Base-by-base conservation (phyloP, 2,329 filamentous ascomycete species). In the Colletotrichum cuscutae region DNA sequence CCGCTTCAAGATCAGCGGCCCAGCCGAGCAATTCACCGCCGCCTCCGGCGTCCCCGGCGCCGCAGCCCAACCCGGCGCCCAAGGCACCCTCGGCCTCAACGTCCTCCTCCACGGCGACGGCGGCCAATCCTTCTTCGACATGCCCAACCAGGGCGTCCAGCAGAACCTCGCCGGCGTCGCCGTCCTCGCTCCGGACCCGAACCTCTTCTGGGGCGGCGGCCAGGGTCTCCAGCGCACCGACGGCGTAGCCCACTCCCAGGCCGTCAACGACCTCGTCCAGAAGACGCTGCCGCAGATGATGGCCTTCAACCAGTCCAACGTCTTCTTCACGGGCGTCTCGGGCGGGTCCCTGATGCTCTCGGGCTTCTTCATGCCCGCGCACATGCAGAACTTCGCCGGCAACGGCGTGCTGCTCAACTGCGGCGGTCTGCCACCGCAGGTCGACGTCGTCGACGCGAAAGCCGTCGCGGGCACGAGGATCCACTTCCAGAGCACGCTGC, bases 101-200 rank as follows among this genome's bases (percentile, higher is more conserved):
- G 86, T 91, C 15, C 84, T 91, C 46, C 84, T 91, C 4, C 89
- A 91, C 77, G 89, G 89, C 62, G 89, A 91, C 77, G 89, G 89
- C 54, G 89, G 89, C 7, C 86, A 89, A 76, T 89, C 86, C 13
- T 89, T 89, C 83, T 88, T 88, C 79, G 87, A 88, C 77, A 88
- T 89, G 80, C 87, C 87, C 46, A 89, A 89, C 79, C 86, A 89
- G 75, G 85, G 83, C 22, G 85, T 89, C 12, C 85, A 86, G 67
- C 78, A 80, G 63, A 85, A 85, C 74, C 84, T 88, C 37, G 87
- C 88, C 78, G 88, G 88, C 72, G 86, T 89, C 11, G 87, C 82
- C 9, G 80, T 89, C 1, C 85, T 90, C 13, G 87, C 89, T 0
- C 89, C 89, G 6, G 84, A 89, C 77, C 78, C 81, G 66, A 86